Conservation (phyloP, 2,329 filamentous ascomycete genomes). For the Penicillium sp. region DNA sequence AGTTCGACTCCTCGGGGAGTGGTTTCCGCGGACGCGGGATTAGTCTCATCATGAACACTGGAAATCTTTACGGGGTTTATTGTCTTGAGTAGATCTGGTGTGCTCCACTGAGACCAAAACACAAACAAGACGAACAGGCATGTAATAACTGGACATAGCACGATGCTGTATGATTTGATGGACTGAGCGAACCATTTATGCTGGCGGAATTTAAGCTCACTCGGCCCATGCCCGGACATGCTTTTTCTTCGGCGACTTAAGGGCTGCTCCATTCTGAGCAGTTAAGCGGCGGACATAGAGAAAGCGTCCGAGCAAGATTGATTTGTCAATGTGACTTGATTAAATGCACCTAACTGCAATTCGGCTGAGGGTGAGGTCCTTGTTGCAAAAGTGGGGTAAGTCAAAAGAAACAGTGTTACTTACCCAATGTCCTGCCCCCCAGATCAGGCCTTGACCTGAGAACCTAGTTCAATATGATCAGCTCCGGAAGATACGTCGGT, state of each 20-base stretch:
- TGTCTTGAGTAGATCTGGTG: neutral
- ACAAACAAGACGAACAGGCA: neutral
- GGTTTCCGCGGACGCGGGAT: neutral
- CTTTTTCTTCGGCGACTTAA: neutral
- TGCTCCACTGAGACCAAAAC: neutral
- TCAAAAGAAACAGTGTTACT: neutral
- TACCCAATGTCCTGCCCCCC: neutral
- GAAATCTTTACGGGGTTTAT: neutral
- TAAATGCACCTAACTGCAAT: neutral
- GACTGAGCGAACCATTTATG: neutral
- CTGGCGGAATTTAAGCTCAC: neutral
- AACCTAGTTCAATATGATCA: too few species aligned
- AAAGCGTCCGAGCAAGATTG: neutral
- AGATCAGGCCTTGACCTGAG: neutral
- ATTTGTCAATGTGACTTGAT: neutral
- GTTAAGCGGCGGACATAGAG: neutral
- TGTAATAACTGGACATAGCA: neutral
- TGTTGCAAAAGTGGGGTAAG: neutral
- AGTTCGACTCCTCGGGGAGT: constrained; percentile 27
- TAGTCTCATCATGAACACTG: neutral
- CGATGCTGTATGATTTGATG: neutral
- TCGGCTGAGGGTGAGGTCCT: neutral
- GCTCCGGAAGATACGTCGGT: neutral
- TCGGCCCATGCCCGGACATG: neutral
- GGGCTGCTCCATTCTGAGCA: neutral